Evolutionary conservation across 306 rosid species (phyloP).

Genomic region (Cicer judaicum): DNA sequence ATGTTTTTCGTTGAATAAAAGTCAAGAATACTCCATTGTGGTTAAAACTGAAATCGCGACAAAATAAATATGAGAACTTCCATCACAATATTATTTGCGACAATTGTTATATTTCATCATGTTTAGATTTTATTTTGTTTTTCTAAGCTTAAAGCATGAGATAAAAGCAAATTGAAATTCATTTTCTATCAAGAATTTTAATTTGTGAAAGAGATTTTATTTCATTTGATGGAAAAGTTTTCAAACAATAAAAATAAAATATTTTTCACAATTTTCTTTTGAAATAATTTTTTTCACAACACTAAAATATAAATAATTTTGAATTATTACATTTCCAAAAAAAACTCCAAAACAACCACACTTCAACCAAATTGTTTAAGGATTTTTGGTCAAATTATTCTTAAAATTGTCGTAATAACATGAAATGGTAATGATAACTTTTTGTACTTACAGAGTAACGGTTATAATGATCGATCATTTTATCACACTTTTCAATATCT

Average conservation of each 20-base stretch:
- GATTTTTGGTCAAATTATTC: no score
- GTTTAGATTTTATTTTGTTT: no score
- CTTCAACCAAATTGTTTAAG: background rate
- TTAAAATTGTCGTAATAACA: no score
- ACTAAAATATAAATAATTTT: no score
- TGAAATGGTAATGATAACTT: background rate
- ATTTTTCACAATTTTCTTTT: background rate
- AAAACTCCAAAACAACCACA: background rate
- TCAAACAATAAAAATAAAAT: background rate
- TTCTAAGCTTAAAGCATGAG: background rate
- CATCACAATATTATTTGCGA: no score
- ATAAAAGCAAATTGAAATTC: background rate
- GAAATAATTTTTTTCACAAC: background rate
- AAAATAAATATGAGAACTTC: no score
- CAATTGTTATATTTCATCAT: no score
- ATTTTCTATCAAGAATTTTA: background rate
- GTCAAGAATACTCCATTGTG: no score
- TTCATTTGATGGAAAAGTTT: background rate
- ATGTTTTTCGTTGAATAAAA: no score
- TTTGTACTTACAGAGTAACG: conserved; percentile 34
- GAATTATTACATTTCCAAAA: no score
- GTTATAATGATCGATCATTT: conserved; percentile 41
- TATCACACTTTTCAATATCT: background rate
- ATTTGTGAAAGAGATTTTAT: background rate
- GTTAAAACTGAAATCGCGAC: no score